A percentile compares a stretch with the other conserved stretches of the same genome.
These are phyloP conservation scores for Auriscalpium orientale DNA, from an alignment of 768 basidiomycete genomes.

Conservation along the genomic window DNA sequence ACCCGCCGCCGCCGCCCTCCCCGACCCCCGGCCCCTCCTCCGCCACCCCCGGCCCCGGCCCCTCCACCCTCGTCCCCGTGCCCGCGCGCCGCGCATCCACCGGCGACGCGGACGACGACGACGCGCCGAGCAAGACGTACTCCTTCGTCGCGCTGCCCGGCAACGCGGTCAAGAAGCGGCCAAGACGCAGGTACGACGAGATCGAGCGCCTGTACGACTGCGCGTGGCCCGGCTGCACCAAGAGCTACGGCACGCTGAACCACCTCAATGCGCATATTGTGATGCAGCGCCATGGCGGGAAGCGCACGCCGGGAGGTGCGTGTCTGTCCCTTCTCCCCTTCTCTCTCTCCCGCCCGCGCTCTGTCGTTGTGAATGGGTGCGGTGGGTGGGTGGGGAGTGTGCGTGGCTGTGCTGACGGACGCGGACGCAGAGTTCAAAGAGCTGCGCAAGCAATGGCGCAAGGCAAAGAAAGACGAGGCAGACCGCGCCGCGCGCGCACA, in stretches of 20 bases:
- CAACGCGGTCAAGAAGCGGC: conserved; percentile 75
- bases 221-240: conserved; percentile 50
- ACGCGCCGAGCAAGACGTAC: conserved; percentile 54
- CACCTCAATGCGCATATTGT: conserved; percentile 96
- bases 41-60: conserved; percentile 3
- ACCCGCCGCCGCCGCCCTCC: no score
- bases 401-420: no score
- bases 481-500: conserved; percentile 10
- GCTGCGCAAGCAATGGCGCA: conserved; percentile 92
- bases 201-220: conserved; percentile 92
- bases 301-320: conserved; percentile 86
- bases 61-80: conserved; percentile 5
- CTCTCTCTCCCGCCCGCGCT: conserved; percentile 9
- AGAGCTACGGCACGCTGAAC: conserved; percentile 91
- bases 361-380: no score
- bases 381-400: no score
- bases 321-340: conserved; percentile 9
- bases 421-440: conserved; percentile 85
- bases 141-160: conserved; percentile 78
- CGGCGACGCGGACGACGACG: conserved; percentile 17
- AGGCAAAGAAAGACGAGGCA: conserved; percentile 72
- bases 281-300: conserved; percentile 95
- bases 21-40: no score
- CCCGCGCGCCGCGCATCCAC: conserved; percentile 8
- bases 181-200: conserved; percentile 86